Base-by-base conservation (phyloP, 2,329 filamentous ascomycete species). In the Hortaea sp. region DNA sequence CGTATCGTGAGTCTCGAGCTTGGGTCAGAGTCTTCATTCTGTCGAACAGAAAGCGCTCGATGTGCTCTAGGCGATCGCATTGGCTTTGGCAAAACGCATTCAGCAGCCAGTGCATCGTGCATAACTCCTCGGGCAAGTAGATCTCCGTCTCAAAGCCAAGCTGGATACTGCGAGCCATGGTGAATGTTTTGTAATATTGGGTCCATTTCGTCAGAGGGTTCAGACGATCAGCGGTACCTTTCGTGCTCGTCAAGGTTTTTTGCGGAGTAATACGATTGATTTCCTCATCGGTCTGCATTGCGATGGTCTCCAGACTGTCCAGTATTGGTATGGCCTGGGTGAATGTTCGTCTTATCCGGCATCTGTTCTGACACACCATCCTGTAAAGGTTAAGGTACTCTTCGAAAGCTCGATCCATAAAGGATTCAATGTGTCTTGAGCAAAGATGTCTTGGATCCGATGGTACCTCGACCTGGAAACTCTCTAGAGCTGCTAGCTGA, bases 141-240 rank as follows among this genome's bases (percentile, higher is more conserved):
- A 95, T 78, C 39, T 90, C 83, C 9, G 95, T 81, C 66, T 98
- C 92, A 63, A 98, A 97, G 9, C 94, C 92, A 30, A 95, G 79
- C 60, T 95, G 85, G 11, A 95, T 75, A 40, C 94, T 83, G 72
- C 82, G 84, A 61, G 90, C 84, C 75, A 95, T 87, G 58, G 90
- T 79, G 29, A 78, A 79, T n/a, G 95, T 74, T 65, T 95, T 97
- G 66, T 94, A 86, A 49, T 89, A 77, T 57, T 90, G 94, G 0
- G 82, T 79, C 92, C 92, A 98, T 3, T 85, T 88, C 1, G 85
- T 88, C 0, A 97, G 73, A 0, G 88, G 82, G 44, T 85, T 83
- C 0, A 82, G 71, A 68, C 67, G 73, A 41, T 28, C 37, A 38
- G 42, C 39, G 34, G 44, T 40, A 9, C 6, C 20, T 38, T 41